These are phyloP conservation scores for Tricholoma terreum DNA, from an alignment of 768 basidiomycete genomes.

Conservation along the genomic window DNA sequence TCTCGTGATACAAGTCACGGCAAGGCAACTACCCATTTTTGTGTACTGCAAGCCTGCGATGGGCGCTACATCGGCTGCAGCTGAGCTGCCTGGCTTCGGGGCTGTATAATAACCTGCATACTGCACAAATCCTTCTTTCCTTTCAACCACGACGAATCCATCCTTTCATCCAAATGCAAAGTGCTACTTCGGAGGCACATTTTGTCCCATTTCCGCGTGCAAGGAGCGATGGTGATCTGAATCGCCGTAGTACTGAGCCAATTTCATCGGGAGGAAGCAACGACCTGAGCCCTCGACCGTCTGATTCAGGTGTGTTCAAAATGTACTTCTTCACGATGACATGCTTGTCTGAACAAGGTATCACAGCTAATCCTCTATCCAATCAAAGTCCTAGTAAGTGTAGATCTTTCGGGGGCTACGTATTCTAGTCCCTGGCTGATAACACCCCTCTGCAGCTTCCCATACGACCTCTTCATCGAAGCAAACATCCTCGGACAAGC, in stretches of 20 bases:
- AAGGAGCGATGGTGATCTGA: not conserved
- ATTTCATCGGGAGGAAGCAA: not conserved
- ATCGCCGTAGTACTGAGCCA: not conserved
- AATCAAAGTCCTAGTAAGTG: not conserved
- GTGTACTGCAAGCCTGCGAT: not conserved
- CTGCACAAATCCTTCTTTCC: not conserved
- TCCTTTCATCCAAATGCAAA: not conserved
- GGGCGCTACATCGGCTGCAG: not conserved
- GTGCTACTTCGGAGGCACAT: not conserved
- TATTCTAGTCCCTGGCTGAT: not conserved
- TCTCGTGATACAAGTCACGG: not conserved
- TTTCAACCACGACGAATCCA: not conserved
- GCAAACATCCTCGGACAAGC: conserved; percentile 44
- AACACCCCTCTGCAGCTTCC: conserved; percentile 15
- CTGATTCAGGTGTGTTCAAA: not conserved
- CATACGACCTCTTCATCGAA: conserved; percentile 44
- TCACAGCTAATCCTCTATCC: not conserved
- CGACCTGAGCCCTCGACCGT: not conserved
- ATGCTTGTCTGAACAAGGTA: not conserved
- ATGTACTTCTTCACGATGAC: not conserved
- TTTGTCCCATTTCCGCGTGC: not conserved
- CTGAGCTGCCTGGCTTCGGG: not conserved
- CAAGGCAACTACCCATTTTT: not conserved
- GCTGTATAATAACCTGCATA: not conserved
- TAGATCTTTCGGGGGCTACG: not conserved